A percentile compares a stretch with the other conserved stretches of the same genome.
These are phyloP conservation scores for Yamadazyma sp. DNA, from an alignment of 1,139 yeast genomes.

Conservation along the genomic window DNA sequence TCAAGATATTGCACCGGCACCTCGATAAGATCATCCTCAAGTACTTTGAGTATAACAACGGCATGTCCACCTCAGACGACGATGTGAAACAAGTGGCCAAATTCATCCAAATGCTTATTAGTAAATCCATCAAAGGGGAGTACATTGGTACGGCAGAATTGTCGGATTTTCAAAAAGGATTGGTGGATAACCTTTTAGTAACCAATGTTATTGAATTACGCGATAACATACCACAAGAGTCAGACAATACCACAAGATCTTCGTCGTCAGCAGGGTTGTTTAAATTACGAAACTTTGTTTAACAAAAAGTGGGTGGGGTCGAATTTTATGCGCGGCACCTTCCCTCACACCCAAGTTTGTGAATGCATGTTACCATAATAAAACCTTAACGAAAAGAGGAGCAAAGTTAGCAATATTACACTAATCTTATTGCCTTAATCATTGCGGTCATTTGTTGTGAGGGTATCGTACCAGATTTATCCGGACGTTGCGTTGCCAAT, in stretches of 20 bases:
- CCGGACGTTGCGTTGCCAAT: too few species aligned
- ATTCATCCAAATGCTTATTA: conserved; percentile 4
- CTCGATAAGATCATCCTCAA: conserved; percentile 3
- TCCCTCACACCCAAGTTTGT: too few species aligned
- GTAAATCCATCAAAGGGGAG: conserved; percentile 2
- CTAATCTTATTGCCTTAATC: too few species aligned
- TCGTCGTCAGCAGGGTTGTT: not conserved
- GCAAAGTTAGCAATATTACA: too few species aligned
- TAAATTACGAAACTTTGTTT: conserved; percentile 5
- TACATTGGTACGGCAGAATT: conserved; percentile 6
- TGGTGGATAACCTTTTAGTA: conserved; percentile 12
- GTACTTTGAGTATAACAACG: conserved; percentile 2
- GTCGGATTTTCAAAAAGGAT: conserved; percentile 3
- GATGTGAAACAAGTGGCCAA: not conserved
- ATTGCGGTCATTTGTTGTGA: too few species aligned
- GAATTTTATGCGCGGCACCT: not conserved
- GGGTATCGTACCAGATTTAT: too few species aligned
- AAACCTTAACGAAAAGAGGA: too few species aligned
- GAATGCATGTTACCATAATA: not conserved
- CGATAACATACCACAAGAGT: not conserved
- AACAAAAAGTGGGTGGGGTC: not conserved
- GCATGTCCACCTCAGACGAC: not conserved
- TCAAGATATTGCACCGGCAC: not conserved
- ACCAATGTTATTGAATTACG: conserved; percentile 8
- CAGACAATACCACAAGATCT: not conserved